Percentiles rank a stretch among this genome's conserved stretches.
Evolutionary conservation across 108 stramenopile species (phyloP).

Genomic region (Schizochytrium sp.): DNA sequence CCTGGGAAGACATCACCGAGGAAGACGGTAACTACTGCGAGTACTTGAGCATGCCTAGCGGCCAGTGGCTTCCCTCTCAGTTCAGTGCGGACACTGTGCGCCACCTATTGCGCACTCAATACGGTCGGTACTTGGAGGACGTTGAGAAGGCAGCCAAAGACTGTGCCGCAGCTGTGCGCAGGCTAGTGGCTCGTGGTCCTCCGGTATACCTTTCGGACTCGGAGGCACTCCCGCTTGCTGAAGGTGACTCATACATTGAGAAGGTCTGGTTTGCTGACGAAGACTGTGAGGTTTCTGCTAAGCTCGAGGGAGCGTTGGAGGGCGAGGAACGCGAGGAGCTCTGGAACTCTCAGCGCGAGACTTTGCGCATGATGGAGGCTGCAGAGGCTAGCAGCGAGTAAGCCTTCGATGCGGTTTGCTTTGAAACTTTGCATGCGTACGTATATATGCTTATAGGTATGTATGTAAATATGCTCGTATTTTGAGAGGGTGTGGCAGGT

Average conservation of each 20-base stretch:
- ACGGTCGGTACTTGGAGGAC: constrained; percentile 6
- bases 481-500: no score
- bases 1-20: constrained; percentile 53
- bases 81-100: neutral
- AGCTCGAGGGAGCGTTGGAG: constrained; percentile 8
- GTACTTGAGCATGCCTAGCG: constrained; percentile 34
- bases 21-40: constrained; percentile 56
- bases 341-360: constrained; percentile 33
- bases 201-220: constrained; percentile 32
- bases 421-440: no score
- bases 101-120: constrained; percentile 30
- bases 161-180: constrained; percentile 49
- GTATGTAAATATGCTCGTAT: no score
- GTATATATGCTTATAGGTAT: no score
- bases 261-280: constrained; percentile 39
- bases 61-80: constrained; percentile 38
- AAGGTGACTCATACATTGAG: constrained; percentile 38
- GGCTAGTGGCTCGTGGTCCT: constrained; percentile 12
- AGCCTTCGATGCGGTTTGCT: neutral
- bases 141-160: constrained; percentile 56
- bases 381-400: neutral
- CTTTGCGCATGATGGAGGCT: constrained; percentile 21
- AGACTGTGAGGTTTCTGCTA: constrained; percentile 20
- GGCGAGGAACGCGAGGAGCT: constrained; percentile 41
- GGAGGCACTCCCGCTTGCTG: constrained; percentile 9